Conservation (phyloP, 257 asterid species). For the Petrea volubilis region DNA sequence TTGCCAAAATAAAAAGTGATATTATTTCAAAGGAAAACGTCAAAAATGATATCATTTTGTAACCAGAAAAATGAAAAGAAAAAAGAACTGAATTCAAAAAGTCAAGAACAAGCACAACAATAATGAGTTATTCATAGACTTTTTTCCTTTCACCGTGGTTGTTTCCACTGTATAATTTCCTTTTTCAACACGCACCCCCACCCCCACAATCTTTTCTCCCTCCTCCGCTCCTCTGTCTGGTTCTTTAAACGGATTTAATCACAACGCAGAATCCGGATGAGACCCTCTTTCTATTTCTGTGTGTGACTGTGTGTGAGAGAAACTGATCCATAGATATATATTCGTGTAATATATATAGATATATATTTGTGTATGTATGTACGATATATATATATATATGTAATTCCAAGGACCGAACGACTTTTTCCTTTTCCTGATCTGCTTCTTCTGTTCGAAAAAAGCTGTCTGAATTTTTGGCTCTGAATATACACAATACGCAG, state of each 20-base stretch:
- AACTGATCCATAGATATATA: not conserved
- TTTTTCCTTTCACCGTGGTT: conserved; percentile 13
- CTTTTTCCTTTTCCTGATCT: conserved; percentile 29
- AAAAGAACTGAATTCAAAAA: too few species aligned
- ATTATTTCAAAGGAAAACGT: too few species aligned
- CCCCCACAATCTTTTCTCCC: not conserved
- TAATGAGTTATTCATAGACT: conserved; percentile 16
- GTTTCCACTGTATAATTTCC: conserved; percentile 15
- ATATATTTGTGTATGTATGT: too few species aligned
- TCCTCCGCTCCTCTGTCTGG: conserved; percentile 21
- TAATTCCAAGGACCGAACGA: not conserved
- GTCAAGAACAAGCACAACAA: too few species aligned
- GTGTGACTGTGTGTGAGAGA: not conserved
- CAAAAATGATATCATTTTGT: too few species aligned
- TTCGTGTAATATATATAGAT: too few species aligned
- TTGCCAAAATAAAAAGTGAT: too few species aligned
- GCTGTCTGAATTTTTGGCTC: conserved; percentile 28
- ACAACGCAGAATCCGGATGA: conserved; percentile 17
- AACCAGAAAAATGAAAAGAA: too few species aligned
- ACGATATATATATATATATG: too few species aligned
- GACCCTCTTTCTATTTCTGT: conserved; percentile 18
- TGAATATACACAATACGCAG: not conserved
- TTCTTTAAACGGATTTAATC: conserved; percentile 30
- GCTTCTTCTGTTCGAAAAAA: conserved; percentile 11
- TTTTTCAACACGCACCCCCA: not conserved